Base-by-base conservation (phyloP, 2,329 filamentous ascomycete species). In the Neonectria neomacrospora region DNA sequence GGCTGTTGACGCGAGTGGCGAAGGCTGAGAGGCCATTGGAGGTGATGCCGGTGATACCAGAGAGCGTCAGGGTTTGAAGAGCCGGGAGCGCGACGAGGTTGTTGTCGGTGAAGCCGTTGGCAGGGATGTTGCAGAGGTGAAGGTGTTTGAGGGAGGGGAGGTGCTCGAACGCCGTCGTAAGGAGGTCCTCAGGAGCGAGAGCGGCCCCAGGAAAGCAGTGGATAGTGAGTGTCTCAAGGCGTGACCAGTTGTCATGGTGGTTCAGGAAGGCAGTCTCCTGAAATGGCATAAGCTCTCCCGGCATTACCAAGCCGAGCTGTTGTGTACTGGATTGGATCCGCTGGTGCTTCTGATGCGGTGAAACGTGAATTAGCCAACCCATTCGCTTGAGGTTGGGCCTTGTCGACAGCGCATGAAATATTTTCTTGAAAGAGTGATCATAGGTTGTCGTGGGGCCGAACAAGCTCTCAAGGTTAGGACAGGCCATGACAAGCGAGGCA, bases 401-500 rank as follows among this genome's bases (percentile, higher is more conserved):
- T 0, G 87, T 88, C 7, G 86, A 86, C 18, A 91, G 73, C 0
- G 88, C 87, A 63, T 90, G 84, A 60, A 86, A 83, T 10, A 88
- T 78, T 50, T 83, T 82, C 72, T 81, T 85, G 68, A 86, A 88
- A 1, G 81, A 80, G 74, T 88, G 85, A 58, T 85, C 80, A 71
- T 89, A 88, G 3, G 77, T 74, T 2, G 83, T 81, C 58, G 85
- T 81, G 41, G 85, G 84, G 0, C 88, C 87, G 11, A 82, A 77
- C 7, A 90, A 77, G 53, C 82, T 80, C 75, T 90, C 88, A 11
- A 91, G 78, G 66, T 90, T 90, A 2, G 88, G 88, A 60, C 88
- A 90, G 0, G 86, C 84, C 87, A 89, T 88, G 61, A 90, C 80
- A 23, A 90, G 76, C 5, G 88, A 84, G 0, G 88, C 87, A 2